Percentiles rank a stretch among this genome's conserved stretches.
These are phyloP conservation scores for Dentipellis sp. DNA, from an alignment of 768 basidiomycete genomes.

Conservation along the genomic window DNA sequence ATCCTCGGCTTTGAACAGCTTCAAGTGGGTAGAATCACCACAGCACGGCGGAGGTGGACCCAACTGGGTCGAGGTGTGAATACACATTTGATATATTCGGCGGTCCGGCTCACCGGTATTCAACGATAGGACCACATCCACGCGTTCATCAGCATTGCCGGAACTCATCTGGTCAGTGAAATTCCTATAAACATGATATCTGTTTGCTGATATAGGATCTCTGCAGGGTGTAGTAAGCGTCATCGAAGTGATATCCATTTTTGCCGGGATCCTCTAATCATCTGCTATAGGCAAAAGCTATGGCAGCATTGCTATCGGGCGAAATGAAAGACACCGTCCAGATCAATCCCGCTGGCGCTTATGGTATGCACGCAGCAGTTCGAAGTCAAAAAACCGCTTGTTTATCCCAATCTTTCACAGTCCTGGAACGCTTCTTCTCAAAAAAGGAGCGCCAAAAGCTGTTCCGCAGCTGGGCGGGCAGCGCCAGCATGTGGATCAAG, in stretches of 20 bases:
- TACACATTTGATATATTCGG: not conserved
- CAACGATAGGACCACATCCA: conserved; percentile 67
- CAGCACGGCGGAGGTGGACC: conserved; percentile 73
- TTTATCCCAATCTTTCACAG: conserved; percentile 23
- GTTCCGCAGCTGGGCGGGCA: conserved; percentile 93
- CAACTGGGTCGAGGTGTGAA: conserved; percentile 83
- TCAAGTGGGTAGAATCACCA: conserved; percentile 96
- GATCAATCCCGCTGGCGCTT: conserved; percentile 72
- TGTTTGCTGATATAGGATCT: not conserved
- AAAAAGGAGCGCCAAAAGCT: conserved; percentile 79
- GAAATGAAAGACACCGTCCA: conserved; percentile 94
- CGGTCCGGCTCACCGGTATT: not conserved
- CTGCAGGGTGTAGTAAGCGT: conserved; percentile 62
- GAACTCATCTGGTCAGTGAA: conserved; percentile 67
- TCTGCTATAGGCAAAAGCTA: conserved; percentile 72
- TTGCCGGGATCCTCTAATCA: not conserved
- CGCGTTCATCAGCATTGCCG: conserved; percentile 75
- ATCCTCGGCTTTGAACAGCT: conserved; percentile 30
- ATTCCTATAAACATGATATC: not conserved
- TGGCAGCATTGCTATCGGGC: conserved; percentile 90
- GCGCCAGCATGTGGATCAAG: conserved; percentile 92
- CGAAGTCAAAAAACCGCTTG: too few relatives aligned
- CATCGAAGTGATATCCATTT: not conserved
- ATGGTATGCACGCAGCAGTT: conserved; percentile 33
- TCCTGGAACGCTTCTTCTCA: conserved; percentile 85